Base-by-base conservation (phyloP, 257 asterid species). In the Nicotiana obtusifolia region DNA sequence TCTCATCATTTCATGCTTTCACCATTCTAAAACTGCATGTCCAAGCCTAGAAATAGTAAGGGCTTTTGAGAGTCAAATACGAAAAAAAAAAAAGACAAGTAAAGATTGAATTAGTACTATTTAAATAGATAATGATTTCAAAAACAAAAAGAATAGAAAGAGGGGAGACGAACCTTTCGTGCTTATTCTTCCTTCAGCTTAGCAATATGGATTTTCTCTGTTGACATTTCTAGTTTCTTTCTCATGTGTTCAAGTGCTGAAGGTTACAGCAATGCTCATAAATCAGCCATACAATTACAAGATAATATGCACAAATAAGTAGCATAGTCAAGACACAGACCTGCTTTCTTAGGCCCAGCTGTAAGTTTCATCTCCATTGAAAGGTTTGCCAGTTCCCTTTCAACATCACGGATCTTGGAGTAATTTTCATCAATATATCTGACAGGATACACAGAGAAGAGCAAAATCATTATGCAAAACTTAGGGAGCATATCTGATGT, bases 351-450 rank as follows among this genome's bases (percentile, higher is more conserved):
- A 73, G 99, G 98, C 65, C 97, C 99, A 67, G 98, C 90, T 41
- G 98, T 92, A 77, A 96, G 98, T 91, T 94, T 96, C 97, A 94
- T 90, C 90, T 93, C 98, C 97, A 96, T 92, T 15, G 88, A 76
- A 83, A 94, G 97, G 83, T 90, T 92, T 19, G 89, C 83, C 78
- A 94, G 84, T 91, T 95, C 99, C 44, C 97, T 90, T 82, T 95
- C 99, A 82, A 95, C 98, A 91, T 95, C 98, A 76, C 97, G 98
- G 87, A 95, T 95, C 92, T 91, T 93, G 80, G 97, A 83, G 85
- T 94, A 94, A 83, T 94, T 95, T 85, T 94, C 98, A 28, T 89
- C 97, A 80, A 95, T 95, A 88, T 94, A 95, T 92, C 99, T 95
- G 88, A 82, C 68, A 57, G 82, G 85, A 80, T 35, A 76, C 67